A percentile compares a stretch with the other conserved stretches of the same genome.
Evolutionary conservation across 2,329 filamentous ascomycete species (phyloP).

Genomic region (Colletotrichum falcatum): DNA sequence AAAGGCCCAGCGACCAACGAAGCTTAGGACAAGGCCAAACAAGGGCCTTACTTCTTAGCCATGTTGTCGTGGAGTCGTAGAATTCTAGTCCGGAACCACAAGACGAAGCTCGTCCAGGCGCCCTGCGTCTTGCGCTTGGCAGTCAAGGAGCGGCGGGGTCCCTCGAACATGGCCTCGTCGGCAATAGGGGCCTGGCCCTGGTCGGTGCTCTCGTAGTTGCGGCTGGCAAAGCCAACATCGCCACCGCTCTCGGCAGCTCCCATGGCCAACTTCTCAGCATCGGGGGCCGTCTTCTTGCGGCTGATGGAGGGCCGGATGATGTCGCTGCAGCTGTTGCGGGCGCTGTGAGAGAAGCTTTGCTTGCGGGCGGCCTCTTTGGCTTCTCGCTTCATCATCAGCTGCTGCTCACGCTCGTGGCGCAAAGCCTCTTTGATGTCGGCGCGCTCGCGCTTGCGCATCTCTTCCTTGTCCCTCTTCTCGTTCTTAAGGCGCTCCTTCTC

Average conservation of each 20-base stretch:
- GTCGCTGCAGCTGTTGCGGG: constrained; percentile 47
- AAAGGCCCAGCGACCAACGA: background rate
- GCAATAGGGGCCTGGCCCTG: constrained; percentile 51
- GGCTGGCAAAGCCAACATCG: constrained; percentile 54
- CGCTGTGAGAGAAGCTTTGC: constrained; percentile 52
- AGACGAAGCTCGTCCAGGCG: constrained; percentile 72
- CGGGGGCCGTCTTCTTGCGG: constrained; percentile 45
- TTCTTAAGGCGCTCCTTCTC: constrained; percentile 72
- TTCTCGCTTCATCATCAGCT: constrained; percentile 42
- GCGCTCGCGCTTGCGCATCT: constrained; percentile 69
- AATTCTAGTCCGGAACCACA: constrained; percentile 72
- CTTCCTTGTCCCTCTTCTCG: constrained; percentile 71
- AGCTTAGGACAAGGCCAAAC: background rate
- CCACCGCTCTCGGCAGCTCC: constrained; percentile 30
- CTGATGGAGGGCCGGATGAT: constrained; percentile 48
- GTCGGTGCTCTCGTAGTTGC: constrained; percentile 59
- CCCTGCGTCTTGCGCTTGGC: constrained; percentile 71
- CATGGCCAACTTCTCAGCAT: constrained; percentile 55
- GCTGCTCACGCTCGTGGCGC: constrained; percentile 61
- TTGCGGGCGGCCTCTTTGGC: constrained; percentile 51
- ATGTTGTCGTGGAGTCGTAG: constrained; percentile 52
- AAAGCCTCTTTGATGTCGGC: constrained; percentile 68
- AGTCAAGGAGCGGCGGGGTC: constrained; percentile 56
- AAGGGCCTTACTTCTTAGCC: constrained; percentile 44
- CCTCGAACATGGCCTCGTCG: constrained; percentile 59